Percentiles rank a stretch among this genome's conserved stretches.
These are phyloP conservation scores for Ustilago curta DNA, from an alignment of 1,284 basidiomycete species.

Conservation along the genomic window DNA sequence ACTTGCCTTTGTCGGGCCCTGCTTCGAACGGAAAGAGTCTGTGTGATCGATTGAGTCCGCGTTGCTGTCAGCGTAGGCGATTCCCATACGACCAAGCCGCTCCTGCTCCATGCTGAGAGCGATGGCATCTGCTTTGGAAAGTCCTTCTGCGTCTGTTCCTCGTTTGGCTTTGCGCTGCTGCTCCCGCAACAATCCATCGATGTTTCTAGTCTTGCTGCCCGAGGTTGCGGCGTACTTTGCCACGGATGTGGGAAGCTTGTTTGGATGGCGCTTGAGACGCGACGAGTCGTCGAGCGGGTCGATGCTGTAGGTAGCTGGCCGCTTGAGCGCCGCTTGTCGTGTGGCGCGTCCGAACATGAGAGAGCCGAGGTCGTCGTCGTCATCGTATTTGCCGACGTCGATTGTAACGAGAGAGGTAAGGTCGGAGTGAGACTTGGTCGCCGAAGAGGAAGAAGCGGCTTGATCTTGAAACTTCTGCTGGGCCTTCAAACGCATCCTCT, in stretches of 20 bases:
- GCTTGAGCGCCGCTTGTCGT: constrained; percentile 40
- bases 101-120: constrained; percentile 43
- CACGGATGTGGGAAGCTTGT: constrained; percentile 11
- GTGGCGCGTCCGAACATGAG: constrained; percentile 23
- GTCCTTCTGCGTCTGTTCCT: constrained; percentile 39
- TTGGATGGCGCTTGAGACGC: constrained; percentile 29
- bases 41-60: not conserved
- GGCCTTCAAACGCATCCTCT: constrained; percentile 38
- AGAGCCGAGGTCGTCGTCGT: constrained; percentile 33
- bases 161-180: constrained; percentile 20
- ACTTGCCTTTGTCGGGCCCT: not conserved
- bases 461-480: constrained; percentile 33
- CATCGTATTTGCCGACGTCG: constrained; percentile 19
- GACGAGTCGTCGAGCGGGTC: constrained; percentile 36
- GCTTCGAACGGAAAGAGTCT: not conserved
- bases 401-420: not conserved
- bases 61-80: constrained; percentile 9
- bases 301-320: constrained; percentile 36
- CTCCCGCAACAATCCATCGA: constrained; percentile 28
- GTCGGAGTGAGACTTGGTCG: not conserved
- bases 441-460: constrained; percentile 1
- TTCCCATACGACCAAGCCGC: constrained; percentile 30
- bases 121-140: constrained; percentile 42
- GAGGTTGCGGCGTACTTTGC: constrained; percentile 9
- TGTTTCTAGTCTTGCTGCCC: constrained; percentile 2